Conservation (phyloP, 495 filamentous ascomycete species). For the Aspergillus asperescens region DNA sequence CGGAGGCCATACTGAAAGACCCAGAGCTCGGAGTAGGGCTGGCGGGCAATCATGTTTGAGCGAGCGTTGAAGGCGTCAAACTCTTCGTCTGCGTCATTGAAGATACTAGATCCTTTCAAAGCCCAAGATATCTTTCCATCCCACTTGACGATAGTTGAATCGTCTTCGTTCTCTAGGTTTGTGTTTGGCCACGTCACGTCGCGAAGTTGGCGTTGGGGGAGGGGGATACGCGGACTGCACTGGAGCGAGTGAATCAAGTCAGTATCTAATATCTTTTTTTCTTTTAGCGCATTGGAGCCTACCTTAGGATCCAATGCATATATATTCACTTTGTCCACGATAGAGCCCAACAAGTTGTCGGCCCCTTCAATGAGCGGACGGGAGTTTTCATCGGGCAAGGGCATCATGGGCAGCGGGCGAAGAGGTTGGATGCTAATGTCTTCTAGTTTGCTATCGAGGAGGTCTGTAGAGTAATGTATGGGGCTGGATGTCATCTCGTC, state of each 20-base stretch:
- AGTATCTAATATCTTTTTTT: background rate
- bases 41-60: conserved; percentile 5
- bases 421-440: conserved; percentile 12
- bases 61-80: conserved; percentile 5
- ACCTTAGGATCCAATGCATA: conserved; percentile 1
- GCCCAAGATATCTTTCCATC: conserved; percentile 28
- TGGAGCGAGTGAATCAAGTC: background rate
- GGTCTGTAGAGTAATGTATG: background rate
- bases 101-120: conserved; percentile 22
- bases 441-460: conserved; percentile 14
- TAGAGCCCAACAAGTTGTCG: background rate
- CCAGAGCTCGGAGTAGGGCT: conserved; percentile 16
- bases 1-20: conserved; percentile 34
- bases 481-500: background rate
- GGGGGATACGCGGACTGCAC: background rate
- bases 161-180: background rate
- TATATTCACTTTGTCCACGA: background rate
- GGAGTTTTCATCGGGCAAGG: background rate
- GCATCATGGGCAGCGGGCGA: background rate
- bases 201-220: background rate
- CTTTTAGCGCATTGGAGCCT: background rate
- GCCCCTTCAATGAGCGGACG: background rate
- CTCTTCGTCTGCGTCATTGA: conserved; percentile 20
- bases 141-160: conserved; percentile 15
- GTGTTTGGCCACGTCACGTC: background rate